Percentiles rank a stretch among this genome's conserved stretches.
phyloP scores from a whole-genome alignment of 495 filamentous ascomycete genomes.

The Penicillium pulvis region DNA sequence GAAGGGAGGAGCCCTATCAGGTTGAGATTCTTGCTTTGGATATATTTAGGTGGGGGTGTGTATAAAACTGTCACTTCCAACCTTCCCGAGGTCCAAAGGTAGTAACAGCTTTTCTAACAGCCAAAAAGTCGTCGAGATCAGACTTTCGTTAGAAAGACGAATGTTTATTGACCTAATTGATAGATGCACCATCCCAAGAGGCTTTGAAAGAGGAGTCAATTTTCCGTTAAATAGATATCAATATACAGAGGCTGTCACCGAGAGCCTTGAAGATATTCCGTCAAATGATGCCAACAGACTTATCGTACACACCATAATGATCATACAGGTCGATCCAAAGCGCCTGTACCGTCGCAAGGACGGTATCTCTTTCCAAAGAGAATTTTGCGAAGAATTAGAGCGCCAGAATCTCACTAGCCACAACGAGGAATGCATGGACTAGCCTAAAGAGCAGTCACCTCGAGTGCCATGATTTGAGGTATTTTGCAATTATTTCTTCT shows the following conservation, averaged over 20 bases:
- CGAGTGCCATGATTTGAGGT: not conserved
- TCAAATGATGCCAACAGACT: conserved; percentile 5
- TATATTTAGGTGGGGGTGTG: too few species aligned
- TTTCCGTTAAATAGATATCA: not conserved
- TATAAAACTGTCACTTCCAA: too few species aligned
- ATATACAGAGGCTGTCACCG: not conserved
- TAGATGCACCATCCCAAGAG: too few species aligned
- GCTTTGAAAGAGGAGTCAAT: too few species aligned
- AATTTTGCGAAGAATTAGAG: not conserved
- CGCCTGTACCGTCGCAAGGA: not conserved
- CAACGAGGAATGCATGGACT: not conserved
- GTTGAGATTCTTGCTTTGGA: too few species aligned
- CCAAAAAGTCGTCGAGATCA: too few species aligned
- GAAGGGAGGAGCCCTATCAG: too few species aligned
- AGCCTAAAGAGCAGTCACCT: not conserved
- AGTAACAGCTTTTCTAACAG: too few species aligned
- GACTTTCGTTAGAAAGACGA: too few species aligned
- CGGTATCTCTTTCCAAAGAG: not conserved
- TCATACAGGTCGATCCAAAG: conserved; percentile 9
- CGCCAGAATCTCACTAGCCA: not conserved
- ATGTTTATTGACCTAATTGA: too few species aligned
- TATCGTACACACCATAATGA: conserved; percentile 30
- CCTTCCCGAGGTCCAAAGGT: too few species aligned
- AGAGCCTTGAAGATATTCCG: not conserved
- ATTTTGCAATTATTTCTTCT: conserved; percentile 19